Base-by-base conservation (phyloP, 108 stramenopile genomes). In the Nitzschia sp. region DNA sequence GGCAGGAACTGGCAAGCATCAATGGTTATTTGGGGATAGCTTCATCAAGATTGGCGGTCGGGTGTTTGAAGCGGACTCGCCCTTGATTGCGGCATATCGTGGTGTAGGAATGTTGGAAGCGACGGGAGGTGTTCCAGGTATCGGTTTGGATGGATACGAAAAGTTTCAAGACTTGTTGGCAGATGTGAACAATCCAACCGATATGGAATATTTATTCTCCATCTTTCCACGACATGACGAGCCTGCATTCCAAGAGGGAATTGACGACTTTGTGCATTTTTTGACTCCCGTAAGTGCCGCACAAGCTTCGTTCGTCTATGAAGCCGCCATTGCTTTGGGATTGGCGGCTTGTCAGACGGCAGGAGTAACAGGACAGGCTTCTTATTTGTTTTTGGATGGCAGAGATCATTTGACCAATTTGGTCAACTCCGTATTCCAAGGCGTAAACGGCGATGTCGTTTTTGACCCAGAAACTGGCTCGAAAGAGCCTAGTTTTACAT, bases 321-420 rank as follows among this genome's bases (percentile, higher is more conserved):
- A 89, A 70, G 78, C 88, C 11, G 59, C 81, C 4, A 75, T 88
- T 47, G 75, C 64, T 17, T 35, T 86, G 27, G 88, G 88, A 21
- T 63, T 89, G 9, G 75, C 85, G 3, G 85, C 80, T 11, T 80
- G 79, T 41, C 32, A 30, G 15, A 31, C 33, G 2, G n/a, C 13
- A 16, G 5, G 13, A 19, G 30, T 6, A 56, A 48, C 36, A 0
- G 63, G 58, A 11, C 26, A 17, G 29, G 13, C 53, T 1, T 38
- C 75, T 11, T 47, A 45, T 60, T 35, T 66, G 17, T 68, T 21
- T 3, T 75, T 88, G 2, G 64, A 59, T 5, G 87, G 87, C 6
- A 50, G 32, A 28, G 38, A 56, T 19, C 79, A 75, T 11, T 88
- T 61, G 52, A 31, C 78, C 4, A 55, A 45, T 16, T 58, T 85